Base-by-base conservation (phyloP, 2,329 filamentous ascomycete species). In the Colletotrichum salicis region DNA sequence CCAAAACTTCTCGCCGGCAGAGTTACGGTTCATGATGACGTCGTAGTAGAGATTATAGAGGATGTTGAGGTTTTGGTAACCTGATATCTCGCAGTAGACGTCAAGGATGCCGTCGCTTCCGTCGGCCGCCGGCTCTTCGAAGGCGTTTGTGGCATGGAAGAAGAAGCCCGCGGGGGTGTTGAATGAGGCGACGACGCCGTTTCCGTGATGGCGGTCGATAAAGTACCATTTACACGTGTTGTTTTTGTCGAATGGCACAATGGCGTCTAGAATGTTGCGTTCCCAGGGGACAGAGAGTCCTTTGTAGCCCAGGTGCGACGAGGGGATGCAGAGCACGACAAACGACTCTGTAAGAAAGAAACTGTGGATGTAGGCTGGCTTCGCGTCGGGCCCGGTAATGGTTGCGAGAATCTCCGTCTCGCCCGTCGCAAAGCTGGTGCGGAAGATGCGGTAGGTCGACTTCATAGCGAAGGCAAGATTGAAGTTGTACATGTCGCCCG, bases 91-190 rank as follows among this genome's bases (percentile, higher is more conserved):
- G 66, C 91, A 89, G 35, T 90, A 83, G 22, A 96, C 84, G 71
- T 91, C 85, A 5, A 82, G 70, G 1, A 41, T 41, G 37, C 15
- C 37, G 2, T 41, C 15, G 37, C 37, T 82, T 1, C 60, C 75
- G 6, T 80, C 81, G 35, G 82, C 79, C 0, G 77, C 71, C 0
- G 76, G 74, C 73, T 93, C 88, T 76, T 96, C 93, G 78, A 91
- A 96, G 0, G 93, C 89, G 75, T 97, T 97, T 78, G 94, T 84
- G 0, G 89, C 89, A 81, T 97, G 94, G 80, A 97, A 97, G 80
- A 90, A 92, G 84, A 95, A 97, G 58, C 91, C 91, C 0, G 92
- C 87, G 0, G 89, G 86, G 19, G 89, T 92, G 22, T 91, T 87
- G 76, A 93, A 95, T 1, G 86, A 88, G 8, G 89, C 91, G 0